Conservation (phyloP, 305 asterid species). For the Fraxinus nigra region DNA sequence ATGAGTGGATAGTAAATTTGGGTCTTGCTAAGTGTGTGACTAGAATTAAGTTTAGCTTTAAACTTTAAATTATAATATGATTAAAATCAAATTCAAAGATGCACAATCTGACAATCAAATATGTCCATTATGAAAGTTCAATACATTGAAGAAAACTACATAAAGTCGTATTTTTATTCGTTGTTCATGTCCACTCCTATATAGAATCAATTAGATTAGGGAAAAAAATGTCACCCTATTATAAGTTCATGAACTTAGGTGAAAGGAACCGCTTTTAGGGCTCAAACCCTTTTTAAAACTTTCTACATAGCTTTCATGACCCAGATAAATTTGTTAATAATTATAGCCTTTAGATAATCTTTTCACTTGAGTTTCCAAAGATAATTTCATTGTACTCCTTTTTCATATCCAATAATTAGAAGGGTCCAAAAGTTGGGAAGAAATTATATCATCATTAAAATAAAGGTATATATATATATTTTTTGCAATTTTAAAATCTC, state of each 20-base stretch:
- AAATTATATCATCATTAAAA: not conserved
- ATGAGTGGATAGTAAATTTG: too few species aligned
- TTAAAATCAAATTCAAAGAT: not conserved
- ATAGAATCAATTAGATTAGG: not conserved
- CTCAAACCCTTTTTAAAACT: not conserved
- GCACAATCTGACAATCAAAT: not conserved
- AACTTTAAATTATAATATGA: not conserved
- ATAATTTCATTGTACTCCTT: not conserved
- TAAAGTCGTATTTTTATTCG: not conserved
- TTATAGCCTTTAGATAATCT: conserved; percentile 6
- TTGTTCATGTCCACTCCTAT: not conserved
- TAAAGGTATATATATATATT: not conserved
- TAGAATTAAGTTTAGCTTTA: too few species aligned
- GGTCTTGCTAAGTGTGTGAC: not conserved
- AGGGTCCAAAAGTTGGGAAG: not conserved
- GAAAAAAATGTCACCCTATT: not conserved
- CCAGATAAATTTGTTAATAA: not conserved
- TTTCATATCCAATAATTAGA: not conserved
- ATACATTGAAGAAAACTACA: not conserved
- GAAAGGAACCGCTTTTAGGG: not conserved
- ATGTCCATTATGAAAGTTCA: not conserved
- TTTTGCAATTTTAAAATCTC: not conserved
- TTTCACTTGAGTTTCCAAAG: not conserved
- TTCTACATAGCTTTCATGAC: conserved; percentile 20
- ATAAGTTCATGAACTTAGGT: not conserved